phyloP scores from a whole-genome alignment of 192 early-diverging fungal species.

The Tieghemiomyces parasiticus region DNA sequence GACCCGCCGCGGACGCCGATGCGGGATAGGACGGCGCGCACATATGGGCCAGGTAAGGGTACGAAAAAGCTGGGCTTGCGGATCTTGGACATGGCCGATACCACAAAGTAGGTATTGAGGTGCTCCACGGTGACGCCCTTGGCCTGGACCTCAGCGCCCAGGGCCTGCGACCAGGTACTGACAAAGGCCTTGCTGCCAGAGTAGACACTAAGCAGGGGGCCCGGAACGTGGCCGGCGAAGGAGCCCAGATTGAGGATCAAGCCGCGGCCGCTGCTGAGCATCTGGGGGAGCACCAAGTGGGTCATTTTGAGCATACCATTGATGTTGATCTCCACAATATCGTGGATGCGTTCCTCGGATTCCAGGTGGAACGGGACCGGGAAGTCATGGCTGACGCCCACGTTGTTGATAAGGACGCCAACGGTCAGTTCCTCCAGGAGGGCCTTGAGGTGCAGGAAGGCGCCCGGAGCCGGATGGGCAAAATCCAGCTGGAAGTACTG shows the following conservation, averaged over 20 bases:
- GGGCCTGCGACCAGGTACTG: conserved; percentile 73
- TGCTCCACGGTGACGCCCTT: conserved; percentile 74
- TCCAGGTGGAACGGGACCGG: conserved; percentile 79
- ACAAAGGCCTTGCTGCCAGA: conserved; percentile 90
- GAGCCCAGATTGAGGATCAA: conserved; percentile 90
- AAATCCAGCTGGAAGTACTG: conserved; percentile 71
- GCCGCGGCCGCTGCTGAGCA: conserved; percentile 59
- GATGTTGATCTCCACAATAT: conserved; percentile 79
- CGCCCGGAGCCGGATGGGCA: conserved; percentile 26
- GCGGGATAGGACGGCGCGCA: conserved; percentile 46
- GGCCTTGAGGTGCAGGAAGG: conserved; percentile 48
- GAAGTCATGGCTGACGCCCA: conserved; percentile 80
- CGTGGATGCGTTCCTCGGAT: conserved; percentile 36
- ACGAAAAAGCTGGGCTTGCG: conserved; percentile 59
- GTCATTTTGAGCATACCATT: conserved; percentile 70
- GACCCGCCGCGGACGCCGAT: conserved; percentile 53
- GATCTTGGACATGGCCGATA: conserved; percentile 90
- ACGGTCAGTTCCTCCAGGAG: conserved; percentile 26
- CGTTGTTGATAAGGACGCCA: conserved; percentile 77
- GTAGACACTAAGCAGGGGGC: conserved; percentile 78
- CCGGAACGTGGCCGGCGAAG: conserved; percentile 70
- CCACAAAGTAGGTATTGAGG: conserved; percentile 92
- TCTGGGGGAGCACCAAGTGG: conserved; percentile 58
- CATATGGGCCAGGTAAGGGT: conserved; percentile 69
- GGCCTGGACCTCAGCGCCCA: conserved; percentile 60